These are phyloP conservation scores for Trypethelium eluteriae DNA, from an alignment of 495 filamentous ascomycete genomes.

Conservation along the genomic window DNA sequence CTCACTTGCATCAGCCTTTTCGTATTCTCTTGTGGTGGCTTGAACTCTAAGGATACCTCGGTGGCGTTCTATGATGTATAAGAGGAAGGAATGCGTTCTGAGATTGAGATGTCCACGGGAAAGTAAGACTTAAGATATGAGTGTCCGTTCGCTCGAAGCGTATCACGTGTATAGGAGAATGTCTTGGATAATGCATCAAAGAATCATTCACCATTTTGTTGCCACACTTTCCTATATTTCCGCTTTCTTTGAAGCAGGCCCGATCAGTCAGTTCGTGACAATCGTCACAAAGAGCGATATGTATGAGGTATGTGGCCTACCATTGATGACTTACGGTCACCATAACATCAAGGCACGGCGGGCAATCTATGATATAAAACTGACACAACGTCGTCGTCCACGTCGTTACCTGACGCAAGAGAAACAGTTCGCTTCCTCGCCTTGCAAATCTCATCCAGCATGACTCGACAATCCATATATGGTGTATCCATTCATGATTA, in stretches of 20 bases:
- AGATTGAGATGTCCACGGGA: background rate
- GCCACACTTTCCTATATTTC: background rate
- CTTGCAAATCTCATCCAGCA: too few relatives aligned
- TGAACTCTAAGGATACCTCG: background rate
- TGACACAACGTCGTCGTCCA: too few relatives aligned
- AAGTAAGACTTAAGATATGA: background rate
- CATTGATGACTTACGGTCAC: too few relatives aligned
- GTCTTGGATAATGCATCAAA: slow-evolving; percentile 1
- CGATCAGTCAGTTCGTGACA: too few relatives aligned
- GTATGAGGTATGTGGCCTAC: too few relatives aligned
- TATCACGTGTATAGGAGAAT: background rate
- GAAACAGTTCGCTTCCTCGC: too few relatives aligned
- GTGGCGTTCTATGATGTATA: background rate
- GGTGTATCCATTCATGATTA: too few relatives aligned
- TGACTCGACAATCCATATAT: too few relatives aligned
- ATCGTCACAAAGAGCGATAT: too few relatives aligned
- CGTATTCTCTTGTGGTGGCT: background rate
- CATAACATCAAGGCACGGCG: too few relatives aligned
- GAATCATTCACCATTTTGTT: background rate
- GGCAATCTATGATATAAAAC: too few relatives aligned
- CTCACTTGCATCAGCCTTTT: background rate
- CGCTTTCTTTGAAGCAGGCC: background rate
- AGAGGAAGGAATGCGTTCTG: background rate
- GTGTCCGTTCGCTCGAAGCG: background rate
- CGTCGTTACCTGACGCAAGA: too few relatives aligned